Evolutionary conservation across 2,329 filamentous ascomycete species (phyloP), one percentile per base, ranked within the genome.

Genomic region (Microdochium nivale): DNA sequence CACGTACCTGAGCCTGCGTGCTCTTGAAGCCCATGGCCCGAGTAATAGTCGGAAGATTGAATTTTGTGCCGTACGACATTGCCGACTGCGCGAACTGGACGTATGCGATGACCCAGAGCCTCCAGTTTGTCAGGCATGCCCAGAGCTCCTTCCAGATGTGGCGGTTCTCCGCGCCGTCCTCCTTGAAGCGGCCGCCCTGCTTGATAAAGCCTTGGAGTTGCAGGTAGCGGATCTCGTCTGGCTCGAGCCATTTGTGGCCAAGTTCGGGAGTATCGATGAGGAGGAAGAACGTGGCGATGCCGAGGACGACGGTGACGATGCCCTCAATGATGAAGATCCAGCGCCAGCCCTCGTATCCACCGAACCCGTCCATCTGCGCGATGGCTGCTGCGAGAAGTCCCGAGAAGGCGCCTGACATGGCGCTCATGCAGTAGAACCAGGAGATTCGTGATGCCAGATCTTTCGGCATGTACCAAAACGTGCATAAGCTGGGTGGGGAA

Each of bases 331-430:
- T 70, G 51, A 74, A 74, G 44, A 74, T 71, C 73, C 66, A 76
- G 37, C 66, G 67, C 68, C 70, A 75, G 4, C 70, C 70, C 11
- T 60, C 54, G 48, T 63, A 59, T 2, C 71, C 71, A 10, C 72
- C 76, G 10, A 80, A 60, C 1, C 78, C 78, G 50, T 74, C 65
- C 79, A 83, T 82, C 21, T 77, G 67, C 2, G 70, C 72, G 25
- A 58, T 55, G 3, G 47, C 52, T 5, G 50, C 50, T 5, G 55
- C 56, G 2, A 58, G 52, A 4, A 83, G 69, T 11, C 80, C 80
- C 60, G 78, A 79, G 55, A 83, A 83, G 0, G 77, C 83, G 1
- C 84, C 84, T 1, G 83, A 81, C 0, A 87, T 66, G 0, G 84
- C 82, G 0, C 83, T 83, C 0, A 82, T 61, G 5, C 61, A 63